Conservation (phyloP, 1,139 yeast genomes). For the Sugiyamaella paludigena region DNA sequence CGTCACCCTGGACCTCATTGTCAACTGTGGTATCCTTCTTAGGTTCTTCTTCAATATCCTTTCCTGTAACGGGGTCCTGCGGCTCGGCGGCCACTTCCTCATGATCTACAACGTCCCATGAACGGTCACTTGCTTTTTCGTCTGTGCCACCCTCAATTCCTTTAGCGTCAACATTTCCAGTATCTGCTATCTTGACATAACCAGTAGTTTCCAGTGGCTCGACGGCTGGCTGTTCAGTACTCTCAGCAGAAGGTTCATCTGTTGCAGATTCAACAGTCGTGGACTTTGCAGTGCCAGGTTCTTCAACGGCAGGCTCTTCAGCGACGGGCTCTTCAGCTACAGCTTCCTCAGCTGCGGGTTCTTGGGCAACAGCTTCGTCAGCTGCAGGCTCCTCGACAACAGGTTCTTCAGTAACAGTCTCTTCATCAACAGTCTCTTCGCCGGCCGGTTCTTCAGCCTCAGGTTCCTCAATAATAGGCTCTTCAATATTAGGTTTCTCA, state of each 20-base stretch:
- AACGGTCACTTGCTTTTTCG: neutral
- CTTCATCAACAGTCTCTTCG: constrained; percentile 16
- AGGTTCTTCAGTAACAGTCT: constrained; percentile 2
- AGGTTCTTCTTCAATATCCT: neutral
- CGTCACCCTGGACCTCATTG: neutral
- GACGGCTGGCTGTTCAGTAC: neutral
- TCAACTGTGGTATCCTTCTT: neutral
- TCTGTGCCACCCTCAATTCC: neutral
- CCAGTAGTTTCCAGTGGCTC: neutral
- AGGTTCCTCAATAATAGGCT: constrained; percentile 9
- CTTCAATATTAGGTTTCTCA: constrained; percentile 5
- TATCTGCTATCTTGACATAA: neutral
- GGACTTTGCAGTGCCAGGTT: too few species aligned
- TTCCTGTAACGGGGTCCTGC: neutral
- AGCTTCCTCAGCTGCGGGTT: constrained; percentile 1
- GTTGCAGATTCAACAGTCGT: neutral
- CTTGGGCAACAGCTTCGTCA: too few species aligned
- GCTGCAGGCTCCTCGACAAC: constrained; percentile 5
- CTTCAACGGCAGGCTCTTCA: constrained; percentile 2
- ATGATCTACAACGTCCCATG: neutral
- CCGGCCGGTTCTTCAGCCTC: constrained; percentile 9
- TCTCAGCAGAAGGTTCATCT: constrained; percentile 4
- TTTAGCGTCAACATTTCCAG: neutral
- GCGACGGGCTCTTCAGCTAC: constrained; percentile 13
- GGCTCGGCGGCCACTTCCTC: constrained; percentile 3